Evolutionary conservation across 179 eudicot genomes (phyloP).

Genomic region (Actinidia chinensis): DNA sequence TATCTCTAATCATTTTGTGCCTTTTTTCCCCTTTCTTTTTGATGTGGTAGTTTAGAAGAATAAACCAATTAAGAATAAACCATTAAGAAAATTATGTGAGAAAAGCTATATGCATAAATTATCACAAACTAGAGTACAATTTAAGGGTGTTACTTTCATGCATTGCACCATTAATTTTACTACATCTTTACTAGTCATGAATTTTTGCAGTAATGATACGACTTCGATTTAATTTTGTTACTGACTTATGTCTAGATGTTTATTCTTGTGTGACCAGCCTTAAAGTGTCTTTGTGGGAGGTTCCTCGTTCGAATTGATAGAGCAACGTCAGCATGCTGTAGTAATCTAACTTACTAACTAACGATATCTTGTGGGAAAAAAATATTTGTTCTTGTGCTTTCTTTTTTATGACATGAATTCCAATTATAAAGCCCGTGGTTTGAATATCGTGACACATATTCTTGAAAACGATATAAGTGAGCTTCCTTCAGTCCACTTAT

Average conservation of each 20-base stretch:
- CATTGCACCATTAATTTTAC: background rate
- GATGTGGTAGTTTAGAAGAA: background rate
- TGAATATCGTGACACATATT: background rate
- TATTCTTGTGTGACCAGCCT: too few relatives aligned
- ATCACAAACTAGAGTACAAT: background rate
- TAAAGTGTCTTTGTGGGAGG: too few relatives aligned
- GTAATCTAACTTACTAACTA: too few relatives aligned
- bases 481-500: constrained; percentile 98
- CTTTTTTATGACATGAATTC: background rate
- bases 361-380: background rate
- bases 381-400: background rate
- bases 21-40: background rate
- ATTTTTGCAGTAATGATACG: background rate
- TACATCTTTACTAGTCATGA: background rate
- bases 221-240: background rate
- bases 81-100: too few relatives aligned
- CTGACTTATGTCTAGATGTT: background rate
- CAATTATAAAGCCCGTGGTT: background rate
- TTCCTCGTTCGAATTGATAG: too few relatives aligned
- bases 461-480: constrained; percentile 38
- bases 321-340: too few relatives aligned
- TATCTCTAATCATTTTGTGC: background rate
- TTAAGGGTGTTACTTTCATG: background rate
- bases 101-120: too few relatives aligned
- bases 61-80: too few relatives aligned